Conservation (phyloP, 805 yeast genomes). For the Cyberlindnera bimundalis region DNA sequence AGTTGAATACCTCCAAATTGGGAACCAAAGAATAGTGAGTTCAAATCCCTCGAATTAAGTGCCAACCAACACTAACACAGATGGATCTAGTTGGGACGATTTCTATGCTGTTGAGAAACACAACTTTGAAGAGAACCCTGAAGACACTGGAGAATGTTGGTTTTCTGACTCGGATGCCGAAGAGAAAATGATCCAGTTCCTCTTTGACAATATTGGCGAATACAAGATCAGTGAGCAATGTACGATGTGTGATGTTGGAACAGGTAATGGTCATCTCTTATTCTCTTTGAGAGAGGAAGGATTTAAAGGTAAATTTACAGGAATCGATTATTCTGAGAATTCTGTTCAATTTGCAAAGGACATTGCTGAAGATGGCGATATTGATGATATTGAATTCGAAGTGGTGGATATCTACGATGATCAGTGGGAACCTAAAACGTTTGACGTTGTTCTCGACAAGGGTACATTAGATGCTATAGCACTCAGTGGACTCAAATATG, state of each 20-base stretch:
- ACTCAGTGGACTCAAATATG: constrained; percentile 56
- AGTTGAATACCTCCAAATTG: constrained; percentile 71
- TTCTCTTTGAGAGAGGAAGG: constrained; percentile 68
- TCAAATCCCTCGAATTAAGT: too few relatives aligned
- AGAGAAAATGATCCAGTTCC: constrained; percentile 69
- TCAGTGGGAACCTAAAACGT: constrained; percentile 39
- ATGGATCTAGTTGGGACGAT: constrained; percentile 87
- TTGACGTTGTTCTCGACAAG: constrained; percentile 82
- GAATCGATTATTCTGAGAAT: constrained; percentile 82
- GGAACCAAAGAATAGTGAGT: constrained; percentile 78
- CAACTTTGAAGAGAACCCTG: constrained; percentile 69
- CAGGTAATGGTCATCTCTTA: constrained; percentile 92
- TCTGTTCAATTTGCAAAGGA: constrained; percentile 73
- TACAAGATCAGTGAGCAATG: constrained; percentile 31
- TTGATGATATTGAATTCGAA: constrained; percentile 45
- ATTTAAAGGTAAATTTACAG: constrained; percentile 54
- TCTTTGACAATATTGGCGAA: constrained; percentile 47
- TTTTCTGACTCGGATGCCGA: constrained; percentile 95
- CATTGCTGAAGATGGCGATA: constrained; percentile 45
- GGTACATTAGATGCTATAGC: constrained; percentile 98
- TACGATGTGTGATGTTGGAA: constrained; percentile 76
- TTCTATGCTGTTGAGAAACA: constrained; percentile 70
- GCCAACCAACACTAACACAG: too few relatives aligned
- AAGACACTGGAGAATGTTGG: constrained; percentile 96
- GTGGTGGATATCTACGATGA: constrained; percentile 65